Evolutionary conservation across 2,329 filamentous ascomycete genomes (phyloP), one percentile per base, ranked within the genome.

Genomic region (Fusarium sublunatum): DNA sequence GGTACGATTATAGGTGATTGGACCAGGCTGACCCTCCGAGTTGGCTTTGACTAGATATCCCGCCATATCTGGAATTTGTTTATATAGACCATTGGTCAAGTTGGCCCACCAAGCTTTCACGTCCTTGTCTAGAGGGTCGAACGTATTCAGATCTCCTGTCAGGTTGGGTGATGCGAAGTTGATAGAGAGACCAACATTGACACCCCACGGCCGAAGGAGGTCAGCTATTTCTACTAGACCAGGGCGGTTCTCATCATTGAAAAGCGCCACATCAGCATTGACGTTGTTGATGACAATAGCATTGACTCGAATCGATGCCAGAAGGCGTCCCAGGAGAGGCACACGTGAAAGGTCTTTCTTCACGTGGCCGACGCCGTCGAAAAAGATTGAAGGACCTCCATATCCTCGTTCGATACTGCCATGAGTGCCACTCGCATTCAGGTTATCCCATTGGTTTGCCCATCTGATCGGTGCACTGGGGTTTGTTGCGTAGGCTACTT

Each of bases 361-460:
- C 7, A 89, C 78, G 9, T 73, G 71, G 11, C 68, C 86, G 48
- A 86, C 76, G 41, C 78, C 75, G 10, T 64, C 60, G 74, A 91
- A 91, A 76, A 91, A 91, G 52, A 91, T 88, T 1, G 88, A 91
- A 0, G 80, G 76, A 0, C 89, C 89, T 4, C 81, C 88, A 65
- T 89, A 91, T 15, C 89, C 89, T 49, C 88, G 79, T 72, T 91
- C 89, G 40, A 91, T 86, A 36, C 81, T 86, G 11, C 88, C 74
- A 15, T 73, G 70, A 1, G 70, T 72, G 6, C 69, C 68, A 22
- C 67, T 67, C 55, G 88, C 83, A n/a, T 70, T 66, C 72, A 91
- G 77, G 64, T 91, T 91, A 70, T 91, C 88, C 89, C 89, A 91
- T 64, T 91, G 84, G 68, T 91, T 91, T 0, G 86, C 83, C 89